These are phyloP conservation scores for Phytophthora aleatoria DNA, from an alignment of 352 stramenopile genomes.

Conservation along the genomic window DNA sequence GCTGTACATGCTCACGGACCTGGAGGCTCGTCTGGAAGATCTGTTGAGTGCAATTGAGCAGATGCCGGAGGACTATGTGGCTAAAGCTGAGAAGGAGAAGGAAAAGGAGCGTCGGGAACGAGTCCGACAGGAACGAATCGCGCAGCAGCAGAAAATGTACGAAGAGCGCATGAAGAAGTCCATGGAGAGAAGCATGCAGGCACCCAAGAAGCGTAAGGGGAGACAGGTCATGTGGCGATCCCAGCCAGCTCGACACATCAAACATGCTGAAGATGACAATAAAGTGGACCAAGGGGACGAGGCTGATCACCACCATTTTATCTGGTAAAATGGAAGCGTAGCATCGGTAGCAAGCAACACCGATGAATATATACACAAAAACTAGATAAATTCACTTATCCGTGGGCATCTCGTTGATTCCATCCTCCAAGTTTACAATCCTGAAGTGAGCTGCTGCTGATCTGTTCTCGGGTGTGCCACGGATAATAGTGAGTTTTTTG, in stretches of 20 bases:
- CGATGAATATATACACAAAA: neutral
- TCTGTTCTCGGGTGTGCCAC: constrained; percentile 74
- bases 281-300: constrained; percentile 83
- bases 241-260: constrained; percentile 76
- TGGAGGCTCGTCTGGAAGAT: constrained; percentile 92
- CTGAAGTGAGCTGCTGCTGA: constrained; percentile 54
- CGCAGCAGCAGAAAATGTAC: constrained; percentile 93
- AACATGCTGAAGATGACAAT: constrained; percentile 79
- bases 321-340: constrained; percentile 51
- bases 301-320: constrained; percentile 84
- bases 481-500: constrained; percentile 51
- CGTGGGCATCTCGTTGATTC: neutral
- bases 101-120: constrained; percentile 93
- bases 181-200: constrained; percentile 93
- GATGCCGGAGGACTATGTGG: constrained; percentile 94
- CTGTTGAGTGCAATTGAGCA: constrained; percentile 91
- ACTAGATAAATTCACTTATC: constrained; percentile 3
- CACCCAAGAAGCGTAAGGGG: constrained; percentile 92
- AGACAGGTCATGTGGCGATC: constrained; percentile 94
- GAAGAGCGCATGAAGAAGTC: constrained; percentile 94
- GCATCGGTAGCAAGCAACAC: neutral
- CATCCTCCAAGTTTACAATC: constrained; percentile 61
- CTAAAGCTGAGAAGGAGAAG: constrained; percentile 94
- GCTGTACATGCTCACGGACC: constrained; percentile 93
- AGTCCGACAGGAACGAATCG: constrained; percentile 90